Evolutionary conservation across 192 early-diverging fungal species (phyloP), one percentile per base, ranked within the genome.

Genomic region (Entomortierella lignicola): DNA sequence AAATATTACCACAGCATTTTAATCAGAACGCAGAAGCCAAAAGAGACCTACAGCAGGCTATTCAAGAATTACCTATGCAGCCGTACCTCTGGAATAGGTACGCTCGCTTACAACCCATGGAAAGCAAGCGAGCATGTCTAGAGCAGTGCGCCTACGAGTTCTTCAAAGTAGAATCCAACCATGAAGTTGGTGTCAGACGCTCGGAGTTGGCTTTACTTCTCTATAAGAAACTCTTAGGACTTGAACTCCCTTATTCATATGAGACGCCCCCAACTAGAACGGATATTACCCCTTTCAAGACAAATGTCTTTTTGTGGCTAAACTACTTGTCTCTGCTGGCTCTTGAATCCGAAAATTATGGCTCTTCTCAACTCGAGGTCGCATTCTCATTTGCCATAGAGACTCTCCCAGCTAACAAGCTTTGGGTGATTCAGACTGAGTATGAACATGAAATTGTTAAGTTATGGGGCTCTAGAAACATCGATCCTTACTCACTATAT

Each of bases 1-100:
- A 8, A 29, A n/a, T 29, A 15, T 55, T 27, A 15, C 5, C 47
- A 54, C 68, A 79, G 75, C 48, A 60, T 18, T 69, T 66, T 70
- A 52, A 55, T 20, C 48, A 60, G 15, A 15, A 39, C 6, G 26
- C 57, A 0, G 50, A 54, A 15, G 58, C 62, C 27, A 70, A 53
- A 20, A 32, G 25, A 6, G 50, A 31, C 34, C 26, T 79, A 11
- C 18, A 52, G 21, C 27, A 42, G 3, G 63, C 62, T 6, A 39
- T 79, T 17, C 37, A 56, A 51, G 67, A 69, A 21, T 44, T 41
- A 25, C 75, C 75, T 2, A 25, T 37, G 1, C 55, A 69, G 21
- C 54, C 66, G 8, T 79, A 79, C 29, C 58, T 79, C 6, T 79
- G 75, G 75, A 79, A 79, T 48, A 61, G 75, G 29, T 70, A 65